phyloP scores from a whole-genome alignment of 2,329 filamentous ascomycete species.

The Diaporthe sp. region DNA sequence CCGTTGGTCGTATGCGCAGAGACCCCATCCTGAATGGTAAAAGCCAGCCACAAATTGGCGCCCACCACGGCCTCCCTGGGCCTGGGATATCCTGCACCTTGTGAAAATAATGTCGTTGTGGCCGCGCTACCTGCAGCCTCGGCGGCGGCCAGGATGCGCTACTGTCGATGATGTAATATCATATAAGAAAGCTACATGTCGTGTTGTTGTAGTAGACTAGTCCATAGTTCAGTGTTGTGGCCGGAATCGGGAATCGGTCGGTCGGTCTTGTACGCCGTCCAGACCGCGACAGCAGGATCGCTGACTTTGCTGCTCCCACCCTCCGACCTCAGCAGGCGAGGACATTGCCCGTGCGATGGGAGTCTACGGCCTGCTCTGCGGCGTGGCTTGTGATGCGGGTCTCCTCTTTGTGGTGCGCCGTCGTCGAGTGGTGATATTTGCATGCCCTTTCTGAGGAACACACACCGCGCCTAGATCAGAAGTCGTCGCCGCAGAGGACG shows the following conservation, averaged over 20 bases:
- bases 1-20: conserved; percentile 75
- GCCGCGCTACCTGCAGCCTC: background rate
- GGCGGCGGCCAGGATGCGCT: background rate
- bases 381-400: background rate
- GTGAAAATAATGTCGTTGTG: conserved; percentile 1
- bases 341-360: background rate
- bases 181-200: background rate
- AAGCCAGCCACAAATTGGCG: background rate
- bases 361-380: background rate
- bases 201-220: background rate
- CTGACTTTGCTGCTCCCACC: background rate
- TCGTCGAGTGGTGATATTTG: background rate
- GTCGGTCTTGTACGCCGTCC: background rate
- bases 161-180: background rate
- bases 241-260: background rate
- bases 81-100: background rate
- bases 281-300: background rate
- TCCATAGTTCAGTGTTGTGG: background rate
- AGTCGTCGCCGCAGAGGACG: background rate
- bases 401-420: background rate
- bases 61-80: background rate
- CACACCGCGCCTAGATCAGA: background rate
- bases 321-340: background rate
- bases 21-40: conserved; percentile 56
- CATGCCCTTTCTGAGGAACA: background rate